Percentiles rank a stretch among this genome's conserved stretches.
These are phyloP conservation scores for Pyricularia sp. DNA, from an alignment of 2,329 filamentous ascomycete genomes.

Conservation along the genomic window DNA sequence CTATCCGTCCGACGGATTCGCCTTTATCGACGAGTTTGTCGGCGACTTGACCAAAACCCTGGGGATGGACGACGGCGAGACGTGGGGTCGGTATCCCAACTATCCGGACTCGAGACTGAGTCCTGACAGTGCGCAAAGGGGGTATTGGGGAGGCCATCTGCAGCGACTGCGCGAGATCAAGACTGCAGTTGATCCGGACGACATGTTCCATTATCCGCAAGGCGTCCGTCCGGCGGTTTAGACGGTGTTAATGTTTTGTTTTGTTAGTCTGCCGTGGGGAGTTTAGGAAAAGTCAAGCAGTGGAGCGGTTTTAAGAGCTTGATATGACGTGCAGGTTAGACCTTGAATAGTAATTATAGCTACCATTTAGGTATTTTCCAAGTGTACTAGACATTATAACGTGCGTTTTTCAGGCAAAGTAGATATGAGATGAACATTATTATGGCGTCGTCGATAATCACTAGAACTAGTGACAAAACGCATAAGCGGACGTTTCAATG, in stretches of 20 bases:
- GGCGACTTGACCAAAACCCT: slow-evolving; percentile 21
- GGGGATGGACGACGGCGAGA: slow-evolving; percentile 9
- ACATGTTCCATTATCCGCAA: slow-evolving; percentile 32
- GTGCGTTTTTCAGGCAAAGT: background rate
- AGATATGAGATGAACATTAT: background rate
- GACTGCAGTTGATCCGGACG: slow-evolving; percentile 22
- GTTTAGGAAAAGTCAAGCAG: background rate
- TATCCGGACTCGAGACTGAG: slow-evolving; percentile 27
- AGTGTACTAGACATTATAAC: background rate
- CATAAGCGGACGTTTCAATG: no score
- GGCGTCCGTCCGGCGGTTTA: slow-evolving; percentile 17
- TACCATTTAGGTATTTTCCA: background rate
- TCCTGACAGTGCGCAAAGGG: slow-evolving; percentile 20
- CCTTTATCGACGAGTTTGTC: slow-evolving; percentile 23
- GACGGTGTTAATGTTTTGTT: background rate
- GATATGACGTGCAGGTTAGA: no score
- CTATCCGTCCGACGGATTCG: slow-evolving; percentile 24
- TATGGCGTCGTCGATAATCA: no score
- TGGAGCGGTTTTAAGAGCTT: no score
- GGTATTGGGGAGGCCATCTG: slow-evolving; percentile 28
- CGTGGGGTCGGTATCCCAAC: slow-evolving; percentile 31
- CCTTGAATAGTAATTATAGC: background rate
- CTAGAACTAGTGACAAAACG: no score
- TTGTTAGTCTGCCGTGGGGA: background rate
- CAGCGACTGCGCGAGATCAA: slow-evolving; percentile 24